Evolutionary conservation across 2,329 filamentous ascomycete genomes (phyloP), one percentile per base, ranked within the genome.

Genomic region (Alternaria brassicae): DNA sequence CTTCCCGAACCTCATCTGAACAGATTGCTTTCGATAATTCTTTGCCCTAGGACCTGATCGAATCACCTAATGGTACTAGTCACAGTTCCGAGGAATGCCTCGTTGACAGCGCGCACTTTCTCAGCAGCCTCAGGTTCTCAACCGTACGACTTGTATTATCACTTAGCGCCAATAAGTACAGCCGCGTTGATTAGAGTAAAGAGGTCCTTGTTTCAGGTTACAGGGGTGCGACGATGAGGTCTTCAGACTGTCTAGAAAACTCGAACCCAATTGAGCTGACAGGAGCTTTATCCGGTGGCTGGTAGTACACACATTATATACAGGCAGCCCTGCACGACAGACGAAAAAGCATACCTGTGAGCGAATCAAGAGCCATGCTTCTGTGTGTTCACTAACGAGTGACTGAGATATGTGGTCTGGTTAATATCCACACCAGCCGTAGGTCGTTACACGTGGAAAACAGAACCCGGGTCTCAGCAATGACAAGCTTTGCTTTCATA

Each of bases 1-100:
- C 56, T 32, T 55, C 42, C 48, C 56, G 32, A 42, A 58, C 36
- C 54, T 58, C 51, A 58, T 58, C 23, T 58, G 55, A 58, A 58
- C 51, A 58, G 10, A 58, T 58, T 58, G 23, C 44, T 55, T 55
- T 58, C 56, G 36, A 55, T 58, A 58, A 30, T 51, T 42, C 27
- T 17, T 48, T 23, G n/a, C 23, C 42, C 28, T 39, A 54, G 30
- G 37, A 49, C 37, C 37, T 41, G 42, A 25, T 27, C 37, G 28
- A 40, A 17, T 58, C 32, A 21, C 42, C 27, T 23, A 30, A 47
- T 49, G 9, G 42, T 32, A 41, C 30, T 23, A 32, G 30, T 49
- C 51, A 49, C 44, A 8, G 28, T 25, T 21, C 17, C 10, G 3
- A 19, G 17, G 6, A 39, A 21, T 17, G 17, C 15, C 30, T 39